A percentile compares a stretch with the other conserved stretches of the same genome.
These are phyloP conservation scores for Auricularia heimuer DNA, from an alignment of 768 basidiomycete species.

Conservation along the genomic window DNA sequence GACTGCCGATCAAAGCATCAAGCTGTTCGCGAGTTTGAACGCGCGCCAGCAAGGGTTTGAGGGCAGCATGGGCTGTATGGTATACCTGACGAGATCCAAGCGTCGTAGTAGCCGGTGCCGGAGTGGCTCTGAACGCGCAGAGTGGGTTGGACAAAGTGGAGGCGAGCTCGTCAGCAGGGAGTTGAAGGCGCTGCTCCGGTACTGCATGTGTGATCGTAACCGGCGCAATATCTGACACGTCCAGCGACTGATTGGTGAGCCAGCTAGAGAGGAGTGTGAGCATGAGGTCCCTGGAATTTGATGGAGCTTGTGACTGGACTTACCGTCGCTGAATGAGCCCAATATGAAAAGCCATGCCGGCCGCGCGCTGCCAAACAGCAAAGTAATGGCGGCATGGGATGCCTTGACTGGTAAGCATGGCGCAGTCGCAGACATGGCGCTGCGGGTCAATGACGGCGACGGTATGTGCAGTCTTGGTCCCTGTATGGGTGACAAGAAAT, in stretches of 20 bases:
- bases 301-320: not conserved
- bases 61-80: slow-evolving; percentile 17
- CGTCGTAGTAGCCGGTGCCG: slow-evolving; percentile 16
- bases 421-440: slow-evolving; percentile 26
- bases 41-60: slow-evolving; percentile 15
- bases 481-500: slow-evolving; percentile 16
- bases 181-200: not conserved
- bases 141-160: slow-evolving; percentile 5
- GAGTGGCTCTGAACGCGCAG: not conserved
- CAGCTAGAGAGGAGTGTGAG: not conserved
- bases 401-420: slow-evolving; percentile 24
- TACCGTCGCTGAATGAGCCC: slow-evolving; percentile 19
- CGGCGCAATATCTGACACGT: not conserved
- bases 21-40: slow-evolving; percentile 22
- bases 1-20: slow-evolving; percentile 10
- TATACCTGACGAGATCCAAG: slow-evolving; percentile 16
- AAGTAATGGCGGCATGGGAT: slow-evolving; percentile 27
- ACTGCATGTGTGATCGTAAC: not conserved
- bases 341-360: slow-evolving; percentile 20
- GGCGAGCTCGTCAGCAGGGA: not conserved
- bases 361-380: slow-evolving; percentile 14
- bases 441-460: slow-evolving; percentile 19
- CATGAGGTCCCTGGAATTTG: not conserved
- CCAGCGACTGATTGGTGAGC: not conserved
- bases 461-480: slow-evolving; percentile 16